phyloP scores from a whole-genome alignment of 805 yeast genomes.

The Yamadazyma endophytica region DNA sequence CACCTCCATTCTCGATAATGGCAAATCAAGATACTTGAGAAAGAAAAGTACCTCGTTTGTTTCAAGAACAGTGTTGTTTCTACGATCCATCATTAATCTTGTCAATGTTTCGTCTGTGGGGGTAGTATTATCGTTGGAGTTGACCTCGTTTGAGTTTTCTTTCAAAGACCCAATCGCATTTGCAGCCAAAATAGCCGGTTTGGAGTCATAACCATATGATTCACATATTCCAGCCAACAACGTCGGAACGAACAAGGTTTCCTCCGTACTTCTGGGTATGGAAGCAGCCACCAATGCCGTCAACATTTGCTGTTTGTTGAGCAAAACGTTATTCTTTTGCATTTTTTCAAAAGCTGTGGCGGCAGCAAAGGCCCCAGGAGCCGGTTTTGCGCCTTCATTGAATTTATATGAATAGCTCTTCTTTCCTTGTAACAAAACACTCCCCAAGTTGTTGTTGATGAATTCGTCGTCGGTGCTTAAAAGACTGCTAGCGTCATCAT shows the following conservation, averaged over 20 bases:
- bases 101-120: slow-evolving; percentile 12
- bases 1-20: slow-evolving; percentile 53
- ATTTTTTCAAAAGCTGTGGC: slow-evolving; percentile 59
- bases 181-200: slow-evolving; percentile 67
- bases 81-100: slow-evolving; percentile 23
- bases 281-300: slow-evolving; percentile 59
- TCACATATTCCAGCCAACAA: slow-evolving; percentile 65
- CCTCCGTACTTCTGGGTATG: slow-evolving; percentile 74
- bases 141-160: slow-evolving; percentile 28
- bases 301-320: slow-evolving; percentile 32
- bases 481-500: slow-evolving; percentile 33
- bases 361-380: slow-evolving; percentile 71
- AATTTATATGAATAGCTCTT: slow-evolving; percentile 8
- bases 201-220: slow-evolving; percentile 66
- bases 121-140: slow-evolving; percentile 7
- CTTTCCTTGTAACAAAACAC: slow-evolving; percentile 9
- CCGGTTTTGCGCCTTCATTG: slow-evolving; percentile 53
- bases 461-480: slow-evolving; percentile 25
- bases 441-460: slow-evolving; percentile 11
- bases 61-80: slow-evolving; percentile 22
- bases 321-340: slow-evolving; percentile 24
- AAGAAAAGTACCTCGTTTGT: slow-evolving; percentile 42
- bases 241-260: slow-evolving; percentile 70
- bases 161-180: slow-evolving; percentile 67
- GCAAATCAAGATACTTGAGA: slow-evolving; percentile 29